Evolutionary conservation across 139 green algal genomes (phyloP).

Genomic region (Auxenochlorella pyrenoidosa): DNA sequence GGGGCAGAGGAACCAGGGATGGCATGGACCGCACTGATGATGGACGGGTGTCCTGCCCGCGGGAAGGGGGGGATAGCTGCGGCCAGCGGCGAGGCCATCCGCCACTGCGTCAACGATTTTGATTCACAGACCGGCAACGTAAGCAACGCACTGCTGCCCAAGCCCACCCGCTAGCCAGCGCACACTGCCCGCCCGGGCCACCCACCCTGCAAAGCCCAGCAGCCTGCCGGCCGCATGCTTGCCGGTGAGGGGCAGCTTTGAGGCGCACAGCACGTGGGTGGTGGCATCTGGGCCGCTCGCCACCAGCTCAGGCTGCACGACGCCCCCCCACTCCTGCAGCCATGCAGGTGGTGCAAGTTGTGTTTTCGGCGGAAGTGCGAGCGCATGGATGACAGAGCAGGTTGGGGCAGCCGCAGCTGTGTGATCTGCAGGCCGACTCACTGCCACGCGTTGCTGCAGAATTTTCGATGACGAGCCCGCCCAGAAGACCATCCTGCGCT

Average conservation of each 20-base stretch:
- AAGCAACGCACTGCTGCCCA: too few relatives aligned
- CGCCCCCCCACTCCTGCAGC: neutral
- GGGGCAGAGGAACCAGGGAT: neutral
- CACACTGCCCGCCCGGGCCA: too few relatives aligned
- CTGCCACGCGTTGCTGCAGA: slow-evolving; percentile 6
- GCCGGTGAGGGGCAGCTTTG: neutral
- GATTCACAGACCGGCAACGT: too few relatives aligned
- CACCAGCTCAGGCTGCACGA: neutral
- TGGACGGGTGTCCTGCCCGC: too few relatives aligned
- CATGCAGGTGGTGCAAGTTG: too few relatives aligned
- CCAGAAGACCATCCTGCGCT: slow-evolving; percentile 21
- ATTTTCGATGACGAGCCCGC: too few relatives aligned
- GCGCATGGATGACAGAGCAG: too few relatives aligned
- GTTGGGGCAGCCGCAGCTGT: neutral
- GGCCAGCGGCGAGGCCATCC: too few relatives aligned
- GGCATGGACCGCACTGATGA: neutral
- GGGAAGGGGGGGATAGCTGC: too few relatives aligned
- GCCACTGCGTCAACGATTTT: too few relatives aligned
- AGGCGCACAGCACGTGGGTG: slow-evolving; percentile 1
- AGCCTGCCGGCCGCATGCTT: neutral
- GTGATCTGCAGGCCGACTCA: neutral
- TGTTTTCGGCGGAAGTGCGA: too few relatives aligned
- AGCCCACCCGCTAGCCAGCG: too few relatives aligned
- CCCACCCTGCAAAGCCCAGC: neutral
- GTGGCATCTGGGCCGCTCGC: neutral